These are phyloP conservation scores for Cucumis cinereus DNA, from an alignment of 306 rosid genomes.

Conservation along the genomic window DNA sequence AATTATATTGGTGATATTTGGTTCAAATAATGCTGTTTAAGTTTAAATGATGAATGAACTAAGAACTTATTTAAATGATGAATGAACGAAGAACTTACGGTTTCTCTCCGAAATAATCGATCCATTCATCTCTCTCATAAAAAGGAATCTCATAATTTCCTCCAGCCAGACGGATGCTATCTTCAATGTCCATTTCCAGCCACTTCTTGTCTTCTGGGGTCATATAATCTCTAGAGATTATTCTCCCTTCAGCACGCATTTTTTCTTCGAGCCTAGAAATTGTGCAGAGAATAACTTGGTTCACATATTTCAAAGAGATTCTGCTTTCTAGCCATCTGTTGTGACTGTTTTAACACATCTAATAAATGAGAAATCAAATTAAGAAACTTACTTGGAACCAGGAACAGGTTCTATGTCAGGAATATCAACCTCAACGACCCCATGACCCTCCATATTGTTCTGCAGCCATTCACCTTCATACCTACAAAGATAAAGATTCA, in stretches of 20 bases:
- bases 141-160: slow-evolving; percentile 51
- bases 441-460: slow-evolving; percentile 83
- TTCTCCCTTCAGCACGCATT: slow-evolving; percentile 83
- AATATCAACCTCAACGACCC: slow-evolving; percentile 84
- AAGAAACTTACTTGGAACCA: slow-evolving; percentile 68
- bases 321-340: neutral
- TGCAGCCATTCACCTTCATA: slow-evolving; percentile 99
- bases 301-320: neutral
- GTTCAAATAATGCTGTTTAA: neutral
- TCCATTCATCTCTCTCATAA: slow-evolving; percentile 75
- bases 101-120: slow-evolving; percentile 43
- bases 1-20: neutral
- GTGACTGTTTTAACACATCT: neutral
- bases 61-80: slow-evolving; percentile 24
- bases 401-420: slow-evolving; percentile 80
- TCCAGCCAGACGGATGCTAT: slow-evolving; percentile 42
- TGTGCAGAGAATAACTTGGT: slow-evolving; percentile 15
- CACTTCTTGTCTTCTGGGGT: slow-evolving; percentile 69
- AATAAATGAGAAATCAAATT: neutral
- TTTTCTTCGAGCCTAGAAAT: slow-evolving; percentile 62
- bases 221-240: slow-evolving; percentile 67
- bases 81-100: slow-evolving; percentile 47
- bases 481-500: slow-evolving; percentile 27
- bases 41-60: neutral
- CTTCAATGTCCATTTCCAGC: slow-evolving; percentile 96